These are phyloP conservation scores for Erigeron philadelphicus DNA, from an alignment of 140 eudicot species.

Conservation along the genomic window DNA sequence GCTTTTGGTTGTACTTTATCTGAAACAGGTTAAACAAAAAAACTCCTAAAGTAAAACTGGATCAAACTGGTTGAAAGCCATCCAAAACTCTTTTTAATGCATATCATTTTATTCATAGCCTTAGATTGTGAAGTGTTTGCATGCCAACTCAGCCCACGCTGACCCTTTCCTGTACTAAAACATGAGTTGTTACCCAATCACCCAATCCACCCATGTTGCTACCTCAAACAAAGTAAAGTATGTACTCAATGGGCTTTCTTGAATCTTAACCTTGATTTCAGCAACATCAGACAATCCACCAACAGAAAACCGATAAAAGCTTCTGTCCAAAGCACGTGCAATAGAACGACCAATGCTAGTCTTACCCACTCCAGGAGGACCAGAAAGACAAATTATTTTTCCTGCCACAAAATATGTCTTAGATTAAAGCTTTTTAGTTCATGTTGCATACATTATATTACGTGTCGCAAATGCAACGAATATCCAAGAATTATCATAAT, in stretches of 20 bases:
- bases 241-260: not conserved
- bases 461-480: too few relatives aligned
- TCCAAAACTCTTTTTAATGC: too few relatives aligned
- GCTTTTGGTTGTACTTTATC: not conserved
- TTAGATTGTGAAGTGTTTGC: not conserved
- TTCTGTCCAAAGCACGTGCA: conserved; percentile 90
- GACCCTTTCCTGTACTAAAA: not conserved
- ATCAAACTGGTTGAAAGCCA: not conserved
- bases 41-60: not conserved
- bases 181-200: not conserved
- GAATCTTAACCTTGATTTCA: conserved; percentile 62
- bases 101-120: not conserved
- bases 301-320: conserved; percentile 83
- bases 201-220: not conserved
- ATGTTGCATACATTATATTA: not conserved
- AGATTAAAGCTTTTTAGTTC: conserved; percentile 1
- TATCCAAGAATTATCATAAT: too few relatives aligned
- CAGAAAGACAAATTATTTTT: conserved; percentile 78
- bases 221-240: not conserved
- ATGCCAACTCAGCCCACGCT: not conserved
- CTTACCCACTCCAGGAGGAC: conserved; percentile 97
- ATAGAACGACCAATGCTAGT: conserved; percentile 95
- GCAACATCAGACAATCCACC: conserved; percentile 97
- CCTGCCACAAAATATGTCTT: conserved; percentile 34
- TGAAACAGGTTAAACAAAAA: not conserved